Percentiles rank a stretch among this genome's conserved stretches.
Evolutionary conservation across 1,284 basidiomycete species (phyloP).

Genomic region (Irpex sp.): DNA sequence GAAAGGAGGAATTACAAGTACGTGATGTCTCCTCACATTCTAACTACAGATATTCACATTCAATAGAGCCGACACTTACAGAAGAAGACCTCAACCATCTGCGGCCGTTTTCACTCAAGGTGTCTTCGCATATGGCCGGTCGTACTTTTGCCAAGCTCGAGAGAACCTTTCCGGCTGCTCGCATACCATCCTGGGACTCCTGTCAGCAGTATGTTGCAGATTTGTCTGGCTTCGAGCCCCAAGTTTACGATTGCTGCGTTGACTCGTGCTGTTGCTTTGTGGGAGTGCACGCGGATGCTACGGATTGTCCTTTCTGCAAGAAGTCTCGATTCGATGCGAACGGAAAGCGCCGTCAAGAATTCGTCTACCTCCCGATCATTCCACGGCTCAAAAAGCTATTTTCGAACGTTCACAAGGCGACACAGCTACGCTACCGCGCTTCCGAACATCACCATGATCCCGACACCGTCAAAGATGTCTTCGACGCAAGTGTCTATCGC

Average conservation of each 20-base stretch:
- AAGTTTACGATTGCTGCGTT: slow-evolving; percentile 33
- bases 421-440: slow-evolving; percentile 20
- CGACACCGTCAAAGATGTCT: slow-evolving; percentile 8
- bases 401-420: slow-evolving; percentile 8
- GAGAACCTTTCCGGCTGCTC: slow-evolving; percentile 12
- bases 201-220: slow-evolving; percentile 18
- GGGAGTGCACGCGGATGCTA: slow-evolving; percentile 21
- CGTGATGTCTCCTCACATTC: no score
- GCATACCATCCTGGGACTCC: slow-evolving; percentile 10
- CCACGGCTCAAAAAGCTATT: slow-evolving; percentile 7
- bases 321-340: slow-evolving; percentile 18
- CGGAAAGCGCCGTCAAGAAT: no score
- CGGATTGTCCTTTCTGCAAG: slow-evolving; percentile 31
- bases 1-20: no score
- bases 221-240: slow-evolving; percentile 28
- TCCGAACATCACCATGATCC: background rate
- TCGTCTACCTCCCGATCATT: slow-evolving; percentile 17
- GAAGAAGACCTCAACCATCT: no score
- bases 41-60: no score
- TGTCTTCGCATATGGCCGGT: slow-evolving; percentile 17
- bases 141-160: slow-evolving; percentile 16
- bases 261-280: slow-evolving; percentile 33
- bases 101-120: no score
- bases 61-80: no score
- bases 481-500: slow-evolving; percentile 2